Conservation (phyloP, 306 rosid genomes). For the Clitoria ternatea region DNA sequence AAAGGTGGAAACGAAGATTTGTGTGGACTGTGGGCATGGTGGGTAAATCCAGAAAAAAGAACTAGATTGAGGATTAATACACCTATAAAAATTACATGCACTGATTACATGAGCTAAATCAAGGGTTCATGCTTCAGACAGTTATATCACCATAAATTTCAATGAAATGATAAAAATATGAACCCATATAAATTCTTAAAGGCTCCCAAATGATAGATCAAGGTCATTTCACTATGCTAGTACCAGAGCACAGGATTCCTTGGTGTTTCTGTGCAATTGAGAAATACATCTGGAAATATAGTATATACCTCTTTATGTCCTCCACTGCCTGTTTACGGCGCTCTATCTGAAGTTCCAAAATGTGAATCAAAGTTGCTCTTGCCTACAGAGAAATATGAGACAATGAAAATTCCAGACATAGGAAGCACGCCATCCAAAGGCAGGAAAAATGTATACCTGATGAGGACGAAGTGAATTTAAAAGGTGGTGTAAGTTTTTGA, state of each 20-base stretch:
- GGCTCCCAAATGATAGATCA: background rate
- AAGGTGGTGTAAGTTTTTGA: slow-evolving; percentile 91
- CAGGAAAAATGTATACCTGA: slow-evolving; percentile 47
- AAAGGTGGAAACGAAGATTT: background rate
- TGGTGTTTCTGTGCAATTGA: background rate
- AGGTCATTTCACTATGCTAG: background rate
- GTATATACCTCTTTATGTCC: slow-evolving; percentile 78
- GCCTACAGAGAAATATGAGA: slow-evolving; percentile 48
- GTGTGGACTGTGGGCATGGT: background rate
- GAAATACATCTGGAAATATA: background rate
- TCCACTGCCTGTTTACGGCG: slow-evolving; percentile 89
- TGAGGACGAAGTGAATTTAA: slow-evolving; percentile 88
- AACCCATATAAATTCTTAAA: background rate
- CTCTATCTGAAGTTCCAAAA: slow-evolving; percentile 84
- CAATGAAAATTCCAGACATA: background rate
- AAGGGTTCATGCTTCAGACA: background rate
- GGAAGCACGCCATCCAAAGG: slow-evolving; percentile 4
- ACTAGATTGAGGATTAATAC: background rate
- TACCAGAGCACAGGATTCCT: background rate
- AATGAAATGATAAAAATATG: background rate
- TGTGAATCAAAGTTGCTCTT: slow-evolving; percentile 80
- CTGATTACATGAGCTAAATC: background rate
- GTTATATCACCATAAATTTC: background rate
- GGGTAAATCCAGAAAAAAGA: slow-evolving; percentile 14
- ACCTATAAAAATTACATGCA: background rate